phyloP scores from a whole-genome alignment of 306 rosid species.

The Phaseolus lunatus region DNA sequence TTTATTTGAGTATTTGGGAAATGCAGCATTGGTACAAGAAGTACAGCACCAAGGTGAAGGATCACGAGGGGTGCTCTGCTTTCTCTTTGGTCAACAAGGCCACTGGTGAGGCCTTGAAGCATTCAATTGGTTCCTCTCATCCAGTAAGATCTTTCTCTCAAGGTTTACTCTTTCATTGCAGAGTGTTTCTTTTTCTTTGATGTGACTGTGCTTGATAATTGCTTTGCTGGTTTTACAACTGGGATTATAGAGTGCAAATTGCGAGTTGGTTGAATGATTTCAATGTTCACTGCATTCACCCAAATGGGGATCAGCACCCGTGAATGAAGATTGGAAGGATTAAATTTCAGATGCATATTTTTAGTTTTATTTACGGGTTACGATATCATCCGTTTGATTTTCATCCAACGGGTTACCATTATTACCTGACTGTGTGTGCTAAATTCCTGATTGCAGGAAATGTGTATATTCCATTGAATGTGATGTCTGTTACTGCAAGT shows the following conservation, averaged over 20 bases:
- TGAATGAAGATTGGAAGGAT: background rate
- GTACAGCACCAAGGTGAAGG: conserved; percentile 86
- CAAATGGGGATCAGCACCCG: background rate
- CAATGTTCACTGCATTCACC: background rate
- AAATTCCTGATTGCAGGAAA: background rate
- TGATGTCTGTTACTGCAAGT: background rate
- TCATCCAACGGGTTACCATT: background rate
- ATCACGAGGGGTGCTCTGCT: conserved; percentile 72
- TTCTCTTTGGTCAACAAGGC: conserved; percentile 82
- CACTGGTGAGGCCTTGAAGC: conserved; percentile 84
- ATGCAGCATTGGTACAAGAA: conserved; percentile 88
- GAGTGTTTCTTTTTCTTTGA: background rate
- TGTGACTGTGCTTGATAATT: background rate
- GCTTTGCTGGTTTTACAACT: background rate
- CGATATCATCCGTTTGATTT: background rate
- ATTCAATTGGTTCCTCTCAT: conserved; percentile 68
- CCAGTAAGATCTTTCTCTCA: conserved; percentile 59
- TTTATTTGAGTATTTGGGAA: background rate
- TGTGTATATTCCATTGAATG: background rate
- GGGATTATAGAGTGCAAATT: background rate
- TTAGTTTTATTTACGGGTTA: background rate
- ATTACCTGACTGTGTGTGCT: background rate
- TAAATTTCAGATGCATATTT: background rate
- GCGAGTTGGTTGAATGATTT: background rate
- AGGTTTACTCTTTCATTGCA: background rate